phyloP scores from a whole-genome alignment of 2,329 filamentous ascomycete species.

The Colletotrichum musae region DNA sequence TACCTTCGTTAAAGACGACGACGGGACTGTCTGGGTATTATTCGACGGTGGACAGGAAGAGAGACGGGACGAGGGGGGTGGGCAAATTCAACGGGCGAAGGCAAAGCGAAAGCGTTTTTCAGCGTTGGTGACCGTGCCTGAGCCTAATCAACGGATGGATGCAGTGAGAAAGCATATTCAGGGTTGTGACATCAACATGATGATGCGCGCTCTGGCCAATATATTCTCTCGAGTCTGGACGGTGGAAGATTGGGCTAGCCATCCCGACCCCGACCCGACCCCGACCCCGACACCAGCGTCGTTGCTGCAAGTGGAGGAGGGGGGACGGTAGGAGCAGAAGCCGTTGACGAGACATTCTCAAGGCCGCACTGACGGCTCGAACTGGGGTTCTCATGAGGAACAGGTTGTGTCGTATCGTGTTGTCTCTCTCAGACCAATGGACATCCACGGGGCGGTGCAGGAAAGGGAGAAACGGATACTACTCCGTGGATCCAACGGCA shows the following conservation, averaged over 20 bases:
- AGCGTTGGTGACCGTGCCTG: conserved; percentile 29
- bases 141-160: conserved; percentile 31
- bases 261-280: background rate
- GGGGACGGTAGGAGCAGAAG: conserved; percentile 13
- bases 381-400: conserved; percentile 33
- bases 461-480: conserved; percentile 21
- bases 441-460: conserved; percentile 25
- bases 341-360: conserved; percentile 32
- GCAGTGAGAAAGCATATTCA: conserved; percentile 30
- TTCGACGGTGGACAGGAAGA: conserved; percentile 8
- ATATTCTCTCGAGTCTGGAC: conserved; percentile 20
- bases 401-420: conserved; percentile 30
- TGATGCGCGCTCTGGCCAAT: conserved; percentile 33
- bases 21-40: background rate
- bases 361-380: conserved; percentile 30
- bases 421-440: conserved; percentile 29
- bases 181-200: conserved; percentile 25
- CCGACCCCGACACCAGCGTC: conserved; percentile 6
- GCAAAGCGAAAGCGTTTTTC: conserved; percentile 20
- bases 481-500: conserved; percentile 30
- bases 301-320: background rate
- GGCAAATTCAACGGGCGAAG: conserved; percentile 20
- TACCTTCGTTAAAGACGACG: background rate
- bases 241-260: conserved; percentile 7
- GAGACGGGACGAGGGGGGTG: conserved; percentile 17